Evolutionary conservation across 768 basidiomycete genomes (phyloP), one percentile per base, ranked within the genome.

Genomic region (Collybia mongolica): DNA sequence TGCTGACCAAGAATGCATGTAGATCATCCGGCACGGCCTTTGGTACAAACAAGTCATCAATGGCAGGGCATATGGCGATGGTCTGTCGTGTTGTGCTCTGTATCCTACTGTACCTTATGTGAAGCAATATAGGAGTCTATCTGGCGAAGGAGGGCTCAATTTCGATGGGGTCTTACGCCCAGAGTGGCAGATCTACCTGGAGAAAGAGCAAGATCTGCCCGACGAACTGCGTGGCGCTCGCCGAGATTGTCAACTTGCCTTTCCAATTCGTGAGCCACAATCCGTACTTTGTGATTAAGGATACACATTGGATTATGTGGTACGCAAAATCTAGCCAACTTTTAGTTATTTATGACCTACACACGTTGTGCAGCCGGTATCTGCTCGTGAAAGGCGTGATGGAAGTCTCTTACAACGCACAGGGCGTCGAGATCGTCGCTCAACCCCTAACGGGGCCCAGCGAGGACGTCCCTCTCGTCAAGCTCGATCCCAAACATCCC

Each of bases 231-330:
- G 73, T 79, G 15, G 82, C 84, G 2, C 61, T 90, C 7, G 77
- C 81, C 0, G 86, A 90, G 66, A 73, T 86, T 14, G 82, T 86
- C 59, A 89, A 88, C 56, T 66, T 76, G 7, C 82, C 83, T 0
- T 15, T 52, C 0, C 58, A 79, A 45, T 90, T 84, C 51, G 78
- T 82, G n/a, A 77, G 71, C 55, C 56, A 57, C 0, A 69, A 70
- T 37, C 77, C 79, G 0, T 78, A 79, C 60, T 80, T 81, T 51
- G 86, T 88, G 3, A 75, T 88, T 35, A 64, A 77, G 17, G 69
- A 86, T 48, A 83, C 84, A 1, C 74, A 82, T 37, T 88, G 86
- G 86, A 84, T 88, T 46, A 73, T 86, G 61, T 85, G 84, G 84
- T 82, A 55, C 39, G 79, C 59, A 20, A 19, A 39, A 32, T 23